Percentiles rank a stretch among this genome's conserved stretches.
phyloP scores from a whole-genome alignment of 2,329 filamentous ascomycete species.

The Neopestalotiopsis sp. region DNA sequence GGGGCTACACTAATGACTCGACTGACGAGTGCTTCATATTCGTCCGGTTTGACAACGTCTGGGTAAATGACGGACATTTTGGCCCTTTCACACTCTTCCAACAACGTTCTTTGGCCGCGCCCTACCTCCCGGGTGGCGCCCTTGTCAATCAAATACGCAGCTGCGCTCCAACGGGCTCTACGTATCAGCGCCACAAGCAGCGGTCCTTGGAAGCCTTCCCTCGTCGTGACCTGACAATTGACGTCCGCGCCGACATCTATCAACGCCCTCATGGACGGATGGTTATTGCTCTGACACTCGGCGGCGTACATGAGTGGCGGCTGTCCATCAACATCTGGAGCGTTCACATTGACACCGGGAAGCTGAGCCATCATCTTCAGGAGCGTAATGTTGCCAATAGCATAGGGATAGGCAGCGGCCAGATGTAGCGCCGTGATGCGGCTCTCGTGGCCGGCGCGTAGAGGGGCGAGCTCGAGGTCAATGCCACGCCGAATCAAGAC shows the following conservation, averaged over 20 bases:
- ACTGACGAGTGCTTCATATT: not conserved
- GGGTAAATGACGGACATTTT: slow-evolving; percentile 9
- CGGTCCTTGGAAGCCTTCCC: not conserved
- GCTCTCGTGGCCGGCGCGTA: not conserved
- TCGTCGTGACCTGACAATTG: not conserved
- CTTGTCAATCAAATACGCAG: slow-evolving; percentile 4
- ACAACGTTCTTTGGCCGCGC: not conserved
- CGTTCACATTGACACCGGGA: slow-evolving; percentile 13
- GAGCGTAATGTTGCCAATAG: not conserved
- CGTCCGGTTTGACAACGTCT: not conserved
- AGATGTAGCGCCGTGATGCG: slow-evolving; percentile 8
- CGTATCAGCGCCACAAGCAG: slow-evolving; percentile 9
- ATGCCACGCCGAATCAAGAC: not conserved
- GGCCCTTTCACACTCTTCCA: slow-evolving; percentile 10
- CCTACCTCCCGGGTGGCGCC: not conserved
- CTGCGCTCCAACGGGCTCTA: slow-evolving; percentile 3
- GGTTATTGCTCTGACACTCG: not conserved
- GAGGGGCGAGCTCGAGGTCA: not conserved
- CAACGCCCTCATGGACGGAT: not conserved
- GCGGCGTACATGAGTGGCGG: slow-evolving; percentile 12
- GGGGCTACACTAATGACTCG: not conserved
- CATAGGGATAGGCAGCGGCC: not conserved
- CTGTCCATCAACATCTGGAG: slow-evolving; percentile 10
- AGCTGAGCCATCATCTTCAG: slow-evolving; percentile 2
- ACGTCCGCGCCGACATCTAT: slow-evolving; percentile 9